These are phyloP conservation scores for Pseudocercospora ulei DNA, from an alignment of 2,329 filamentous ascomycete genomes.

Conservation along the genomic window DNA sequence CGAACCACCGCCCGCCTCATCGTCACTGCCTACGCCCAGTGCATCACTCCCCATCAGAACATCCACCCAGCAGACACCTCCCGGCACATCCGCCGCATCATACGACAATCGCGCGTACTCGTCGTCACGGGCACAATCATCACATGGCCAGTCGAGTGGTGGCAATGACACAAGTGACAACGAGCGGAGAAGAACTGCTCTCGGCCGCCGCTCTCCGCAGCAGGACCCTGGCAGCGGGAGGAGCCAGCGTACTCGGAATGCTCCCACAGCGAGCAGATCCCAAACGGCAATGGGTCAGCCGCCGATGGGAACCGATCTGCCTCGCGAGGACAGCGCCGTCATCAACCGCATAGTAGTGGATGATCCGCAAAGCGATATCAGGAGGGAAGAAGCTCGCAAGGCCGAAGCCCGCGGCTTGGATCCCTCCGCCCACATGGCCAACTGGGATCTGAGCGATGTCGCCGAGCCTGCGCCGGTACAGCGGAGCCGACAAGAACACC, in stretches of 20 bases:
- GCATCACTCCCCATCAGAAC: conserved; percentile 27
- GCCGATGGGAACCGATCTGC: conserved; percentile 46
- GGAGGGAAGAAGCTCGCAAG: conserved; percentile 60
- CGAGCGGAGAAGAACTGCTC: conserved; percentile 35
- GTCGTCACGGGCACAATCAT: conserved; percentile 29
- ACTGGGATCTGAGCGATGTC: conserved; percentile 41
- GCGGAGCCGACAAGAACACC: conserved; percentile 51
- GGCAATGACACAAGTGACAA: conserved; percentile 38
- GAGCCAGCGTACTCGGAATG: conserved; percentile 33
- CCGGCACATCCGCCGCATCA: conserved; percentile 19
- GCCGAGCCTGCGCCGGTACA: conserved; percentile 28
- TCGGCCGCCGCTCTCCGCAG: conserved; percentile 41
- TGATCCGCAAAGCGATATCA: conserved; percentile 63
- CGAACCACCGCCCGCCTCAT: conserved; percentile 20
- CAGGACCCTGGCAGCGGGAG: conserved; percentile 39
- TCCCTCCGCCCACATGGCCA: conserved; percentile 39
- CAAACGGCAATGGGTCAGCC: conserved; percentile 46
- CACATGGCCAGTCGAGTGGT: conserved; percentile 34
- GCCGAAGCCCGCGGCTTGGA: conserved; percentile 47
- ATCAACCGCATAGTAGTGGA: conserved; percentile 68
- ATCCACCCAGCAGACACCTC: conserved; percentile 22
- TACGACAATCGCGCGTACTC: conserved; percentile 26
- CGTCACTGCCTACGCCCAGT: conserved; percentile 16
- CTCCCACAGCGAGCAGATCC: conserved; percentile 39
- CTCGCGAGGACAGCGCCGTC: conserved; percentile 68